Evolutionary conservation across 2,329 filamentous ascomycete genomes (phyloP), one percentile per base, ranked within the genome.

Genomic region (Alternaria brassicicola): DNA sequence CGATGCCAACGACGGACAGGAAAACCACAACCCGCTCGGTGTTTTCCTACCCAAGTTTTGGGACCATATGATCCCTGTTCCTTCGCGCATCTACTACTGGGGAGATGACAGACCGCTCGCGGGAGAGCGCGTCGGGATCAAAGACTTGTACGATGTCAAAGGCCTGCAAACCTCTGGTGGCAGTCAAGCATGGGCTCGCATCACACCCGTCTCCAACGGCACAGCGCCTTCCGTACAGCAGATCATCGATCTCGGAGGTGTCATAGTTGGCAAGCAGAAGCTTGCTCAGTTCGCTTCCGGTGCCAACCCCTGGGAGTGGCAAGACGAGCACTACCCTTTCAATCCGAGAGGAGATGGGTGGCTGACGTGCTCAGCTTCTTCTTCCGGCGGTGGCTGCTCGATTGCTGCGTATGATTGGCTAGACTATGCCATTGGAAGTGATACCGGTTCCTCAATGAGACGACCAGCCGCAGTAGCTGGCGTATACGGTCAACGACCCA

Each of bases 211-310:
- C 8, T 51, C 67, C 0, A 66, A 68, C 21, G 65, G 51, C 5
- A 69, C 66, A 7, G 68, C 70, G 10, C 61, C 67, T 19, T 62
- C 68, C 3, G 55, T 73, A 10, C 66, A 72, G 48, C 67, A 61
- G n/a, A 67, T 72, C 26, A 35, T 72, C 9, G 60, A 68, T 23
- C 64, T 70, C 7, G 69, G 69, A 13, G 70, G 65, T 42, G 73
- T 85, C 8, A 68, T 86, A 10, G 75, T 86, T 0, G 84, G 84
- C 3, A 86, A 85, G 73, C 83, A 82, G 21, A 85, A 83, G 62
- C 79, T 80, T 2, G 77, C 80, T 1, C 82, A 84, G 60, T 80
- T 86, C 48, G 80, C 79, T 5, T 67, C 62, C 28, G 66, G 67
- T 7, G 68, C 67, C 0, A 68, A 71, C 43, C 69, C 66, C 4